Conservation (phyloP, 1,284 basidiomycete genomes). For the Moesziomyces sp. region DNA sequence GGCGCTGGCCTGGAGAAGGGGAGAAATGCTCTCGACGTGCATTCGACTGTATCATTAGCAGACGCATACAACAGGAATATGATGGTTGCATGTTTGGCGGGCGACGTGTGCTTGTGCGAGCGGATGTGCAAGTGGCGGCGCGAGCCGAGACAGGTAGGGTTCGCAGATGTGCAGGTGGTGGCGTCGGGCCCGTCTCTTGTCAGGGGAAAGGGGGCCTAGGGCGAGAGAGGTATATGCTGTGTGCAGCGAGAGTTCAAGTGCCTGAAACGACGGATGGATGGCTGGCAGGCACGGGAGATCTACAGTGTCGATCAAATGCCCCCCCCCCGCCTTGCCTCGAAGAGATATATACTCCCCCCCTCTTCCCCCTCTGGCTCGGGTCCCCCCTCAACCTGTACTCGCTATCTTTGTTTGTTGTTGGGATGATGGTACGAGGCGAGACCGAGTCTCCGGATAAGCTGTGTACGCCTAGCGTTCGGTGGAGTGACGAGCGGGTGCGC, state of each 20-base stretch:
- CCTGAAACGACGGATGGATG: background rate
- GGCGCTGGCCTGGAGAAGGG: too few relatives aligned
- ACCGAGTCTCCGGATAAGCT: slow-evolving; percentile 2
- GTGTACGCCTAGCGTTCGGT: too few relatives aligned
- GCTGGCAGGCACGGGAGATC: slow-evolving; percentile 5
- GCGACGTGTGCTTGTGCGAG: too few relatives aligned
- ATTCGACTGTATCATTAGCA: slow-evolving; percentile 35
- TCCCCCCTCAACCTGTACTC: too few relatives aligned
- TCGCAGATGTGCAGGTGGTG: too few relatives aligned
- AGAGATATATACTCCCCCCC: background rate
- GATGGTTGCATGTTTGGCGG: background rate
- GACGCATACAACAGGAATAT: slow-evolving; percentile 10
- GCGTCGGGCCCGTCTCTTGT: background rate
- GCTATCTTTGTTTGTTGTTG: background rate
- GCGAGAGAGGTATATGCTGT: slow-evolving; percentile 26
- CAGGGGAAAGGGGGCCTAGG: background rate
- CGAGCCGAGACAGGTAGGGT: too few relatives aligned
- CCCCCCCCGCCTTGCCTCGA: background rate
- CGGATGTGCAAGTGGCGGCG: too few relatives aligned
- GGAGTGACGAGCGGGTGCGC: too few relatives aligned
- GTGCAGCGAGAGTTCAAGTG: slow-evolving; percentile 33
- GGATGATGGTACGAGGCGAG: slow-evolving; percentile 33
- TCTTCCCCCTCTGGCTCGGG: too few relatives aligned
- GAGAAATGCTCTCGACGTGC: too few relatives aligned
- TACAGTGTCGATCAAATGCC: slow-evolving; percentile 19